Evolutionary conservation across 768 basidiomycete species (phyloP).

Genomic region (Boletus speciosus): DNA sequence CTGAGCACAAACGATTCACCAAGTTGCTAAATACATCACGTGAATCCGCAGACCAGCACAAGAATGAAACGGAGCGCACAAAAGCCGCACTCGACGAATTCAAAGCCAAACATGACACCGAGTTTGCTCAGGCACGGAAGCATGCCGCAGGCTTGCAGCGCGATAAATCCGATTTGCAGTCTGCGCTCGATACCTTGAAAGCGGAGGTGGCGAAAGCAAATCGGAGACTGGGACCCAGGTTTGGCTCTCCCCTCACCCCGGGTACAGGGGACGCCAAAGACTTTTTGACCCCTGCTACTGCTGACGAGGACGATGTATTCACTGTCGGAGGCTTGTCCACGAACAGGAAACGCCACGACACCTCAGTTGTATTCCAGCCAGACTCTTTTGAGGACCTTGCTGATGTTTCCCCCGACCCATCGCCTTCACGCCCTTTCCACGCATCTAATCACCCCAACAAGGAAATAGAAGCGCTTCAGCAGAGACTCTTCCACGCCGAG

Average conservation of each 20-base stretch:
- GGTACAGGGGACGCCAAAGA: conserved; percentile 44
- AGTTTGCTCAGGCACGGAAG: conserved; percentile 87
- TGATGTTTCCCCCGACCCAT: conserved; percentile 61
- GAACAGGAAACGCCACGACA: conserved; percentile 56
- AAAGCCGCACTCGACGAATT: conserved; percentile 62
- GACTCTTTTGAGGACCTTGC: conserved; percentile 46
- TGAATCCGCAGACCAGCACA: conserved; percentile 78
- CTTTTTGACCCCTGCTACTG: conserved; percentile 56
- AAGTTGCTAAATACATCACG: conserved; percentile 69
- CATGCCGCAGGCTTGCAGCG: conserved; percentile 82
- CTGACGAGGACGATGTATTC: conserved; percentile 65
- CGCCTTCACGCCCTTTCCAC: conserved; percentile 58
- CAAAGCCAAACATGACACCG: conserved; percentile 91
- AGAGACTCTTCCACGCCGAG: conserved; percentile 82
- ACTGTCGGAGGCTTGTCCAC: conserved; percentile 57
- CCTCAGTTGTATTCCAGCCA: conserved; percentile 42
- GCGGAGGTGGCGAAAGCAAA: conserved; percentile 65
- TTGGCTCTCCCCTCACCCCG: conserved; percentile 73
- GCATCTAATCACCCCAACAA: conserved; percentile 72
- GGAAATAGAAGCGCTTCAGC: conserved; percentile 78
- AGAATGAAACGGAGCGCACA: conserved; percentile 79
- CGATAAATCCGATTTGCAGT: conserved; percentile 90
- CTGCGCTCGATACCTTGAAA: conserved; percentile 72
- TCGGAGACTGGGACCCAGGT: conserved; percentile 53
- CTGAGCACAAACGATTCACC: conserved; percentile 78